phyloP scores from a whole-genome alignment of 1,139 yeast species.

The Hyphopichia khmerensis region DNA sequence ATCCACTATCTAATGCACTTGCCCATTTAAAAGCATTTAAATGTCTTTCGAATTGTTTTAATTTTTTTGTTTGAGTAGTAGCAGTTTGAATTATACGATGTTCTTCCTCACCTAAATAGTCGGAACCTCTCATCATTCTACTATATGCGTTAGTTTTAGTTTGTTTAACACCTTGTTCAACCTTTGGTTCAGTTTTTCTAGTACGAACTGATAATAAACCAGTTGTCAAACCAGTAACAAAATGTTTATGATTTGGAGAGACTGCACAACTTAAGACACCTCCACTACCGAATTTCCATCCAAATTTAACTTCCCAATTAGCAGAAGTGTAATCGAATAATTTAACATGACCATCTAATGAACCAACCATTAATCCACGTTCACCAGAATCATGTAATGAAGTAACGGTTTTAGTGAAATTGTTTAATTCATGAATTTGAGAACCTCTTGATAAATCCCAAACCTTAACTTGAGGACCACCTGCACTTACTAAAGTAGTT shows the following conservation, averaged over 20 bases:
- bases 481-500: conserved; percentile 77
- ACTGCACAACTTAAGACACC: conserved; percentile 89
- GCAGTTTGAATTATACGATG: conserved; percentile 65
- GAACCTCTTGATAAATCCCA: conserved; percentile 90
- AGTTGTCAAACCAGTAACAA: conserved; percentile 90
- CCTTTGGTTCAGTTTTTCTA: conserved; percentile 66
- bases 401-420: conserved; percentile 92
- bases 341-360: conserved; percentile 95
- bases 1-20: conserved; percentile 88
- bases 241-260: conserved; percentile 81
- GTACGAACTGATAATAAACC: conserved; percentile 90
- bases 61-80: conserved; percentile 52
- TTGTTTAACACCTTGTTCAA: conserved; percentile 49
- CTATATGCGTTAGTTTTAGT: conserved; percentile 55
- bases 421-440: conserved; percentile 60
- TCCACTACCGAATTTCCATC: conserved; percentile 92
- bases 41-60: conserved; percentile 79
- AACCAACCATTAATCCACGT: conserved; percentile 84
- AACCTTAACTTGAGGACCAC: conserved; percentile 83
- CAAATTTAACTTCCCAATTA: conserved; percentile 87
- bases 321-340: conserved; percentile 78
- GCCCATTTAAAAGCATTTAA: conserved; percentile 87
- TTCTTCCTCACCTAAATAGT: conserved; percentile 87
- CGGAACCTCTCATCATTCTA: conserved; percentile 87
- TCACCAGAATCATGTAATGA: conserved; percentile 70